Percentiles rank a stretch among this genome's conserved stretches.
Conservation (phyloP, 306 rosid genomes). For the Prosopis cineraria region DNA sequence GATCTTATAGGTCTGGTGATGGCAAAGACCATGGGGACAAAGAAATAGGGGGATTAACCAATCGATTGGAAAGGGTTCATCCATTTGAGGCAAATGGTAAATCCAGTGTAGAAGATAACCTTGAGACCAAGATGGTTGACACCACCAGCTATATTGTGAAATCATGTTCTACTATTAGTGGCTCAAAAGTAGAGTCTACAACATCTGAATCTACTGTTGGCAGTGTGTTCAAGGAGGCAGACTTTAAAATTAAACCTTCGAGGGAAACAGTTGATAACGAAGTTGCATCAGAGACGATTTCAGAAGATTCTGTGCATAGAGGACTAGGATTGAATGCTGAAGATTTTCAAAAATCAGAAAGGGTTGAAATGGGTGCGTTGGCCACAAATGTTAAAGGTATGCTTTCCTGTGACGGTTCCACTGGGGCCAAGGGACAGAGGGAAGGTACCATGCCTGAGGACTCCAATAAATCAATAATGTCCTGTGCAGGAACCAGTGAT, state of each 20-base stretch:
- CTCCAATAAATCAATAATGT: slow-evolving; percentile 36
- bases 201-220: slow-evolving; percentile 62
- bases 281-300: slow-evolving; percentile 42
- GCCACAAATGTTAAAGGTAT: slow-evolving; percentile 41
- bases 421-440: slow-evolving; percentile 34
- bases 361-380: slow-evolving; percentile 40
- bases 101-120: slow-evolving; percentile 60
- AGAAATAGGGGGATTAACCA: slow-evolving; percentile 40
- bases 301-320: slow-evolving; percentile 41
- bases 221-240: slow-evolving; percentile 61
- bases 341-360: slow-evolving; percentile 39
- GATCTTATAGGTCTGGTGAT: slow-evolving; percentile 42
- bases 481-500: slow-evolving; percentile 39
- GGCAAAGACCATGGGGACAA: slow-evolving; percentile 56
- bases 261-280: slow-evolving; percentile 46
- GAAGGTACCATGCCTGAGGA: slow-evolving; percentile 42
- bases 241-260: slow-evolving; percentile 34
- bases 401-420: slow-evolving; percentile 28
- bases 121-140: slow-evolving; percentile 75
- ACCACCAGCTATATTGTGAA: slow-evolving; percentile 54
- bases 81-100: slow-evolving; percentile 46
- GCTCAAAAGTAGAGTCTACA: slow-evolving; percentile 61
- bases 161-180: slow-evolving; percentile 54
- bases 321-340: slow-evolving; percentile 43
- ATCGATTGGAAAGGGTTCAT: slow-evolving; percentile 51